Conservation (phyloP, 768 basidiomycete genomes). For the Russula dissimulans region DNA sequence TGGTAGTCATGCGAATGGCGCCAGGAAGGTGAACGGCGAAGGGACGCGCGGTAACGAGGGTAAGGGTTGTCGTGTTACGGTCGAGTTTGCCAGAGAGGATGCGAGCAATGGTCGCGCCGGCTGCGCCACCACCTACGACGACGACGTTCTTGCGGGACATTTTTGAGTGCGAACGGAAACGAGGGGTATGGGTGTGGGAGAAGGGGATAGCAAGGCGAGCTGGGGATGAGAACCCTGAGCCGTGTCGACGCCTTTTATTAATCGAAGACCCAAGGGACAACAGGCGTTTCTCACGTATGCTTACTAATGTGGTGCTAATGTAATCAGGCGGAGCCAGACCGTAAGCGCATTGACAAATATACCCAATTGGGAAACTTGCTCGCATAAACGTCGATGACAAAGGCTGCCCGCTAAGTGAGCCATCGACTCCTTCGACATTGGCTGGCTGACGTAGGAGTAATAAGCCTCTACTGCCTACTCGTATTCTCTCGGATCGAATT, state of each 20-base stretch:
- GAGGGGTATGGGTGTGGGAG: neutral
- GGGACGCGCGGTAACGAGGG: slow-evolving; percentile 45
- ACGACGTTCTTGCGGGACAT: slow-evolving; percentile 30
- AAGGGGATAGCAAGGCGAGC: neutral
- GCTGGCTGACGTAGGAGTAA: too few species aligned
- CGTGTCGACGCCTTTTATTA: slow-evolving; percentile 1
- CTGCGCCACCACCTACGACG: slow-evolving; percentile 51
- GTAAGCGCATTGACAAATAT: neutral
- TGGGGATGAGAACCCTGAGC: neutral
- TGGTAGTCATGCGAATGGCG: slow-evolving; percentile 43
- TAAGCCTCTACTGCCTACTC: too few species aligned
- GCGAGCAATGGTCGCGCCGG: slow-evolving; percentile 38
- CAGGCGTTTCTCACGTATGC: too few species aligned
- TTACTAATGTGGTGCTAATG: neutral
- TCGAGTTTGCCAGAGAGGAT: slow-evolving; percentile 44
- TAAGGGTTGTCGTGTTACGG: slow-evolving; percentile 37
- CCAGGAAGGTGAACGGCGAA: slow-evolving; percentile 45
- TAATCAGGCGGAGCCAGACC: neutral
- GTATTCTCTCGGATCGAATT: too few species aligned
- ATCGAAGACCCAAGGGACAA: neutral
- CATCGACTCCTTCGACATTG: too few species aligned
- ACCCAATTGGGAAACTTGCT: neutral
- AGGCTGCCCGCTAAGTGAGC: neutral
- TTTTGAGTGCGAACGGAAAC: too few species aligned
- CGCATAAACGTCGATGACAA: neutral